These are phyloP conservation scores for Fusarium kyushuense DNA, from an alignment of 2,329 filamentous ascomycete genomes.

Conservation along the genomic window DNA sequence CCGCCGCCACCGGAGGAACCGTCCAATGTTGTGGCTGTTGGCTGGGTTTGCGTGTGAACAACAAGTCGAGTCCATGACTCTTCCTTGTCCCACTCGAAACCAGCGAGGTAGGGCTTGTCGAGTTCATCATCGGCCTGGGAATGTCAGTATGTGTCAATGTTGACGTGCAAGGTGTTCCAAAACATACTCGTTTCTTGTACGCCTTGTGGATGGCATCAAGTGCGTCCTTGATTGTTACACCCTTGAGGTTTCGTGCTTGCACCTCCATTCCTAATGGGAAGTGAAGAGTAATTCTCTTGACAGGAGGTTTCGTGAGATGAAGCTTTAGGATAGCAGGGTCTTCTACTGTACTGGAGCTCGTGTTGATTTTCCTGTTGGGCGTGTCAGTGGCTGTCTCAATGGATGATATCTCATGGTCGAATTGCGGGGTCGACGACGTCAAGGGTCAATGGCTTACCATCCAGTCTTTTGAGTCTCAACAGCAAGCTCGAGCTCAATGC, in stretches of 20 bases:
- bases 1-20: constrained; percentile 61
- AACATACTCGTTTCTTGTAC: constrained; percentile 91
- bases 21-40: constrained; percentile 57
- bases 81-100: constrained; percentile 96
- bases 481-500: constrained; percentile 77
- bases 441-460: constrained; percentile 71
- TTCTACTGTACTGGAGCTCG: constrained; percentile 80
- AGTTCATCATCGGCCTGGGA: constrained; percentile 89
- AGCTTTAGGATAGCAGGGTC: constrained; percentile 88
- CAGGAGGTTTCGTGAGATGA: constrained; percentile 79
- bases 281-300: constrained; percentile 95
- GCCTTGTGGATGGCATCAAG: constrained; percentile 95
- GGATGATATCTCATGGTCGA: not conserved
- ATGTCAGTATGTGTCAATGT: constrained; percentile 7
- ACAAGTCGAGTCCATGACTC: constrained; percentile 89
- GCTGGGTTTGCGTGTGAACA: constrained; percentile 84
- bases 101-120: constrained; percentile 85
- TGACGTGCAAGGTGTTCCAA: not conserved
- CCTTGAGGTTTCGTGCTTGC: constrained; percentile 89
- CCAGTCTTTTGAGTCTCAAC: constrained; percentile 88
- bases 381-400: constrained; percentile 13
- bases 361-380: constrained; percentile 89
- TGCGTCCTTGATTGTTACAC: constrained; percentile 97
- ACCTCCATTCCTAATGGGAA: constrained; percentile 91
- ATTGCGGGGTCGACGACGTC: constrained; percentile 4